Conservation (phyloP, 305 asterid species). For the Galium porrigens region DNA sequence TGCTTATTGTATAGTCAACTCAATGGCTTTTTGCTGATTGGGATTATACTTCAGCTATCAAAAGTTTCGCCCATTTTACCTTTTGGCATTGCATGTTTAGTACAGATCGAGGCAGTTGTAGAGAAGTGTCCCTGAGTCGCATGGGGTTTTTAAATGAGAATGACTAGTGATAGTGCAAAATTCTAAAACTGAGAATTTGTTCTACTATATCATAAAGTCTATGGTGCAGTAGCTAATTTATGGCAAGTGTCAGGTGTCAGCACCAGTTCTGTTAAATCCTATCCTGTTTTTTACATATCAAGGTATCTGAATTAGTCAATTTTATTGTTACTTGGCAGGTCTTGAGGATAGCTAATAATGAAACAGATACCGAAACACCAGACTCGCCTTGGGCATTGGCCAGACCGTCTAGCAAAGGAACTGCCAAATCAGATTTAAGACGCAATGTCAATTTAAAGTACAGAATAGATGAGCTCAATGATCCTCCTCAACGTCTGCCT, state of each 20-base stretch:
- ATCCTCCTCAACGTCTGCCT: slow-evolving; percentile 60
- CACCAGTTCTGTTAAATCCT: not conserved
- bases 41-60: not conserved
- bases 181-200: not conserved
- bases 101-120: not conserved
- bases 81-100: slow-evolving; percentile 1
- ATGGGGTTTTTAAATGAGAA: not conserved
- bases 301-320: not conserved
- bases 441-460: slow-evolving; percentile 50
- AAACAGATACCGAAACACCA: slow-evolving; percentile 45
- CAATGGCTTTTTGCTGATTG: not conserved
- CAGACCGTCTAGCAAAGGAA: slow-evolving; percentile 49
- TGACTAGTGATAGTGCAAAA: not conserved
- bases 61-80: no score
- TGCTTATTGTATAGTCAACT: not conserved
- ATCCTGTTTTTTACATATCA: not conserved
- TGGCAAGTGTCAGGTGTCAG: slow-evolving; percentile 4
- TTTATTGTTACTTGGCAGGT: slow-evolving; percentile 29
- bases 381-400: slow-evolving; percentile 73
- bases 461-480: slow-evolving; percentile 73
- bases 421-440: slow-evolving; percentile 48
- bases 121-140: not conserved
- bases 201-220: not conserved
- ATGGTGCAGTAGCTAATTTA: not conserved
- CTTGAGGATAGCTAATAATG: slow-evolving; percentile 59